Evolutionary conservation across 2,329 filamentous ascomycete genomes (phyloP), one percentile per base, ranked within the genome.

Genomic region (Pseudopithomyces chartarum): DNA sequence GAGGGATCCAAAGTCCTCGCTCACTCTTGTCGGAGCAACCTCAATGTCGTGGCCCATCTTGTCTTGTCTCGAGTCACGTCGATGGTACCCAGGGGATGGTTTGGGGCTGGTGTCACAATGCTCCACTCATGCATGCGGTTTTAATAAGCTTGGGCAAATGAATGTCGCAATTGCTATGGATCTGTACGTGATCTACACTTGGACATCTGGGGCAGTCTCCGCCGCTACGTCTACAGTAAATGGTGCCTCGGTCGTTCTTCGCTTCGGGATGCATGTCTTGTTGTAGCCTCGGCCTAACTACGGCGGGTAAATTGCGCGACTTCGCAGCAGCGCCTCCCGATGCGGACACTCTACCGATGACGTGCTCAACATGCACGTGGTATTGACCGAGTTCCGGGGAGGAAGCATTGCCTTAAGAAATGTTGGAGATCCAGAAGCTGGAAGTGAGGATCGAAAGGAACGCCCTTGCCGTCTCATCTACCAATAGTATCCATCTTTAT

Each of bases 1-100:
- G 54, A 69, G 62, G 7, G 68, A 69, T 22, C 51, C 62, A 44
- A 32, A 59, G 54, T 70, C 68, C 51, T 65, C 61, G 57, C 68
- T 70, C 58, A 66, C 42, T 29, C 62, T 54, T 36, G 52, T 49
- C 20, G 62, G 55, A 19, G 60, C 58, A 17, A 61, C 59, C 43
- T 70, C 68, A 46, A 70, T 69, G 33, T 70, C 68, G 46, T 60
- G 54, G 11, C 52, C 52, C 52, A 55, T 55, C 13, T 48, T 54
- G 23, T 26, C 20, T n/a, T n/a, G n/a, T n/a, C n/a, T n/a, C n/a
- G n/a, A n/a, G n/a, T n/a, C n/a, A n/a, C n/a, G n/a, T n/a, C 10
- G 29, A 22, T n/a, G 42, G 23, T 33, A 20, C 12, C 19, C 12
- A 29, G 17, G 44, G n/a, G n/a, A n/a, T 12, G 26, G 23, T 46